phyloP scores from a whole-genome alignment of 2,329 filamentous ascomycete species.

The Aspergillus uvarum region DNA sequence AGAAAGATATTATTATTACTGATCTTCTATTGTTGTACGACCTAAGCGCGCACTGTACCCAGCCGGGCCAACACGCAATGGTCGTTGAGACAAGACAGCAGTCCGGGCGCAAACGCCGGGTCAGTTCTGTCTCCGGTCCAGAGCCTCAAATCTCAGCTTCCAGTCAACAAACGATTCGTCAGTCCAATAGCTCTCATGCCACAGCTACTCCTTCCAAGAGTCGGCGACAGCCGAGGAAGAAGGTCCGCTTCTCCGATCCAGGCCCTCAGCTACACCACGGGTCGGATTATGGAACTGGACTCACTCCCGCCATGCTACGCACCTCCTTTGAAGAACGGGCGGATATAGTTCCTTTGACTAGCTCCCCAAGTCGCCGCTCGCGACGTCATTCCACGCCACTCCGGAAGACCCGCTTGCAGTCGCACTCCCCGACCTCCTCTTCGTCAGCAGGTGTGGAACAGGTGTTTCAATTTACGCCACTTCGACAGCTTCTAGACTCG shows the following conservation, averaged over 20 bases:
- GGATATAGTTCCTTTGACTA: constrained; percentile 21
- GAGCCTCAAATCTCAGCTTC: constrained; percentile 9
- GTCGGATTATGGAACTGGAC: constrained; percentile 37
- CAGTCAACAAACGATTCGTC: constrained; percentile 4
- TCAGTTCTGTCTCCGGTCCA: constrained; percentile 18
- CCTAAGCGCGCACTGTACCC: neutral
- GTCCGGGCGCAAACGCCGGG: constrained; percentile 28
- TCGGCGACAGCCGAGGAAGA: constrained; percentile 40
- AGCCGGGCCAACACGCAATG: neutral
- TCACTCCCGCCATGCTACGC: constrained; percentile 46
- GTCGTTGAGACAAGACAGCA: constrained; percentile 29
- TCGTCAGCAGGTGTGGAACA: constrained; percentile 25
- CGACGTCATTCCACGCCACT: constrained; percentile 39
- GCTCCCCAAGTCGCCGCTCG: constrained; percentile 28
- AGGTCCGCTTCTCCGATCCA: constrained; percentile 49
- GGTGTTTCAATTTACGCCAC: constrained; percentile 47
- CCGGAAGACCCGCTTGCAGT: constrained; percentile 20
- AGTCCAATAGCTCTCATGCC: neutral
- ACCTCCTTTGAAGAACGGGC: constrained; percentile 36
- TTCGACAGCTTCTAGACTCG: constrained; percentile 44
- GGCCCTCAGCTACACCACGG: constrained; percentile 29
- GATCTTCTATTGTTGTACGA: neutral
- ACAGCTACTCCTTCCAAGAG: constrained; percentile 20
- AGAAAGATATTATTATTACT: too few species aligned
- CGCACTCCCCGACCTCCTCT: constrained; percentile 24